Evolutionary conservation across 2,329 filamentous ascomycete genomes (phyloP).

Genomic region (Trichoderma atroviride): DNA sequence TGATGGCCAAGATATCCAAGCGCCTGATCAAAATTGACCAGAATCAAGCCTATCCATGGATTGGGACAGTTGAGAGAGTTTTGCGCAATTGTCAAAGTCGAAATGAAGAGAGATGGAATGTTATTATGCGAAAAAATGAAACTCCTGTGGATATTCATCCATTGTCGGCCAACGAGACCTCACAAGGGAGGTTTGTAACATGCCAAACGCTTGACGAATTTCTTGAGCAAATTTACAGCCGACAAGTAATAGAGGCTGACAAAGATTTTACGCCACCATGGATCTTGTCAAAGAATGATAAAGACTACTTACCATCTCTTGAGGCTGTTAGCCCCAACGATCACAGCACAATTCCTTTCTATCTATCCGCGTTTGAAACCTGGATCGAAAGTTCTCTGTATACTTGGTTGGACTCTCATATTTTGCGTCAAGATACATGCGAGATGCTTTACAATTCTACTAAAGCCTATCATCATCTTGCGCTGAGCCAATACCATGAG

Average conservation of each 20-base stretch:
- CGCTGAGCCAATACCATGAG: slow-evolving; percentile 37
- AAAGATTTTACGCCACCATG: too few relatives aligned
- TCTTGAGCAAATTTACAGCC: too few relatives aligned
- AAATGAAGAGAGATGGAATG: too few relatives aligned
- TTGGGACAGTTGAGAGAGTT: neutral
- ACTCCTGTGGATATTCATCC: too few relatives aligned
- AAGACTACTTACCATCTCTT: neutral
- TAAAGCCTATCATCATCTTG: slow-evolving; percentile 38
- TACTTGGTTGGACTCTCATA: neutral
- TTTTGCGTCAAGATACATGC: neutral
- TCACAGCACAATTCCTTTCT: neutral
- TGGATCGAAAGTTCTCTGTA: neutral
- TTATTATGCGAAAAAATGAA: too few relatives aligned
- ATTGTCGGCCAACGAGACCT: too few relatives aligned
- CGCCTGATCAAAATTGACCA: slow-evolving; percentile 46
- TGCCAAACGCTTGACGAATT: too few relatives aligned
- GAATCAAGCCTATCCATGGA: neutral
- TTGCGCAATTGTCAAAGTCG: too few relatives aligned
- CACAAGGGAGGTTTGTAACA: too few relatives aligned
- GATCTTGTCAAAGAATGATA: too few relatives aligned
- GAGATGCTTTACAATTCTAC: neutral
- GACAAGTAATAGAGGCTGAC: too few relatives aligned
- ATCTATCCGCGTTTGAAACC: neutral
- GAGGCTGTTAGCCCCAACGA: neutral
- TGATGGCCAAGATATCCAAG: slow-evolving; percentile 49